Percentiles rank a stretch among this genome's conserved stretches.
Evolutionary conservation across 805 yeast species (phyloP).

Genomic region (Candida ortonii): DNA sequence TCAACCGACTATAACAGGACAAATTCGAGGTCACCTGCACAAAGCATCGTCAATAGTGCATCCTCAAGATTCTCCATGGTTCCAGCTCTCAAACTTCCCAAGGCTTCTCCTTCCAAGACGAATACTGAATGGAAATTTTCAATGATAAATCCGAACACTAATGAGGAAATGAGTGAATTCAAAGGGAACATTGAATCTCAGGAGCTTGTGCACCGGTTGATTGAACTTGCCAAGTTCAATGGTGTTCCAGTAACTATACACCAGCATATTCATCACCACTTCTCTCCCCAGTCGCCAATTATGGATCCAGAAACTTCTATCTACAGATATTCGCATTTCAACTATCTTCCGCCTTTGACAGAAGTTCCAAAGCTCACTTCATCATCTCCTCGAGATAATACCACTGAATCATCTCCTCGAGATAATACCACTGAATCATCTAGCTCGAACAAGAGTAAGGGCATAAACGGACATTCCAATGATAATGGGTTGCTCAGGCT

Average conservation of each 20-base stretch:
- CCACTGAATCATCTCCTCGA: constrained; percentile 37
- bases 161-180: constrained; percentile 41
- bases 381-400: constrained; percentile 43
- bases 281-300: constrained; percentile 43
- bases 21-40: constrained; percentile 13
- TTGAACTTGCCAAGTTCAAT: constrained; percentile 57
- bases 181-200: constrained; percentile 51
- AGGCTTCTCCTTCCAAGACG: constrained; percentile 26
- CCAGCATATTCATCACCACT: constrained; percentile 83
- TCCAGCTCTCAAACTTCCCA: constrained; percentile 22
- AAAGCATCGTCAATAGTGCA: constrained; percentile 5
- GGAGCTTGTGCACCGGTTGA: constrained; percentile 53
- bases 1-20: constrained; percentile 7
- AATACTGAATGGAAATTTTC: constrained; percentile 63
- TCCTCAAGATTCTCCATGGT: constrained; percentile 4
- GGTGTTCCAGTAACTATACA: constrained; percentile 67
- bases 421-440: constrained; percentile 32
- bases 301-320: constrained; percentile 53
- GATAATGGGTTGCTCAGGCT: constrained; percentile 45
- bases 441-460: constrained; percentile 16
- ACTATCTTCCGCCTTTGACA: constrained; percentile 66
- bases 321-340: constrained; percentile 66
- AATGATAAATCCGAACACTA: constrained; percentile 42
- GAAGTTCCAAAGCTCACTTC: constrained; percentile 70
- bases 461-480: constrained; percentile 16